Conservation (phyloP, 1,284 basidiomycete genomes). For the Microbotryomycetes sp. region DNA sequence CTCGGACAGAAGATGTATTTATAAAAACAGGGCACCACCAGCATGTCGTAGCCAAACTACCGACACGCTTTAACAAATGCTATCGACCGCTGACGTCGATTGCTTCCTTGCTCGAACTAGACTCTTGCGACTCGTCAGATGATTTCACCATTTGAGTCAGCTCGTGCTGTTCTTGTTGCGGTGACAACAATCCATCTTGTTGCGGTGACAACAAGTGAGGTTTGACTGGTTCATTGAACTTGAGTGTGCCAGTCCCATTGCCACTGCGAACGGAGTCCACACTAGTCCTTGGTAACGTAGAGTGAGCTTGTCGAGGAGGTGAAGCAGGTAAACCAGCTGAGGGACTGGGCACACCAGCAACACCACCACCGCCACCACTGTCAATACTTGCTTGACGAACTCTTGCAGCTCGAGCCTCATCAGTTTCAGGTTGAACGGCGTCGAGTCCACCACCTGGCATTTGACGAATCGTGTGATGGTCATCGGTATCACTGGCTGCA, state of each 20-base stretch:
- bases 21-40: too few relatives aligned
- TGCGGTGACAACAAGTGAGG: too few relatives aligned
- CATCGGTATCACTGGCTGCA: neutral
- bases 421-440: conserved; percentile 5
- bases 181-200: too few relatives aligned
- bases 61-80: neutral
- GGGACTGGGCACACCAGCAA: too few relatives aligned
- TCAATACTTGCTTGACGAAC: neutral
- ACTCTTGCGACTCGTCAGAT: neutral
- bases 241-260: too few relatives aligned
- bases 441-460: conserved; percentile 2
- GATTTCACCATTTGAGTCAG: too few relatives aligned
- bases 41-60: too few relatives aligned
- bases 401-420: conserved; percentile 1
- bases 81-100: neutral
- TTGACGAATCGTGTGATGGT: neutral
- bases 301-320: neutral
- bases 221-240: too few relatives aligned
- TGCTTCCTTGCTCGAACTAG: neutral
- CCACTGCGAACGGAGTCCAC: too few relatives aligned
- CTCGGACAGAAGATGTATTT: too few relatives aligned
- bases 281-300: neutral
- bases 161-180: too few relatives aligned
- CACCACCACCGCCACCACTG: neutral
- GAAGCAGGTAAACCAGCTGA: neutral